Evolutionary conservation across 495 filamentous ascomycete genomes (phyloP).

Genomic region (Penicillium bovifimosum): DNA sequence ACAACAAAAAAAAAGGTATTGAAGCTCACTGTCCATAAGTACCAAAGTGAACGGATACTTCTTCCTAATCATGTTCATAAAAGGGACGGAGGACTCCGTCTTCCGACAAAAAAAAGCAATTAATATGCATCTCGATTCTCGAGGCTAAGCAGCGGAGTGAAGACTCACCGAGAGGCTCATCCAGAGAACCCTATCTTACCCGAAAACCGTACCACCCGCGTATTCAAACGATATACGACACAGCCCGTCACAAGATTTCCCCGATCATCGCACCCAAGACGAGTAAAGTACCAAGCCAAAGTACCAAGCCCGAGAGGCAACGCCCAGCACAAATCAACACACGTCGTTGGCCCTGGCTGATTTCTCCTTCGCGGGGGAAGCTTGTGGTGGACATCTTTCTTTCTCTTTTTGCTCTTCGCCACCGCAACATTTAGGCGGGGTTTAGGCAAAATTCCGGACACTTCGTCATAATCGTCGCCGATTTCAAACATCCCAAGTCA

Average conservation of each 20-base stretch:
- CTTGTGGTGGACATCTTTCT: neutral
- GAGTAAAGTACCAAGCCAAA: neutral
- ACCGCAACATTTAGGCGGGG: neutral
- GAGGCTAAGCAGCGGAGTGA: neutral
- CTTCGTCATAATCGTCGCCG: neutral
- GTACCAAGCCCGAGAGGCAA: neutral
- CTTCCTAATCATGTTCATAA: too few relatives aligned
- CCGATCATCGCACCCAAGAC: neutral
- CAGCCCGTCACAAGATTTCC: slow-evolving; percentile 3
- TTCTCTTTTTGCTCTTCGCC: neutral
- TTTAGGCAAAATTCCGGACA: neutral
- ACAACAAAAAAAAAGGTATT: too few relatives aligned
- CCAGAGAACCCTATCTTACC: slow-evolving; percentile 18
- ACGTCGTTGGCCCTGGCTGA: neutral
- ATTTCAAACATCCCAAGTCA: neutral
- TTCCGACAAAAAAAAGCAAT: neutral
- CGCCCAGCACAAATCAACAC: neutral
- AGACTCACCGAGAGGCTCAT: slow-evolving; percentile 15
- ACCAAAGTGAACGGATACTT: too few relatives aligned
- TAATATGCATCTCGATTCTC: neutral
- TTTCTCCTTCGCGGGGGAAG: neutral
- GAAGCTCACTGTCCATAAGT: too few relatives aligned
- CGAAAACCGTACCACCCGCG: slow-evolving; percentile 6
- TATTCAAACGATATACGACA: neutral
- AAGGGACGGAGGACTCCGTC: too few relatives aligned